phyloP scores from a whole-genome alignment of 495 filamentous ascomycete species.

The Staphylotrichum longicolle region DNA sequence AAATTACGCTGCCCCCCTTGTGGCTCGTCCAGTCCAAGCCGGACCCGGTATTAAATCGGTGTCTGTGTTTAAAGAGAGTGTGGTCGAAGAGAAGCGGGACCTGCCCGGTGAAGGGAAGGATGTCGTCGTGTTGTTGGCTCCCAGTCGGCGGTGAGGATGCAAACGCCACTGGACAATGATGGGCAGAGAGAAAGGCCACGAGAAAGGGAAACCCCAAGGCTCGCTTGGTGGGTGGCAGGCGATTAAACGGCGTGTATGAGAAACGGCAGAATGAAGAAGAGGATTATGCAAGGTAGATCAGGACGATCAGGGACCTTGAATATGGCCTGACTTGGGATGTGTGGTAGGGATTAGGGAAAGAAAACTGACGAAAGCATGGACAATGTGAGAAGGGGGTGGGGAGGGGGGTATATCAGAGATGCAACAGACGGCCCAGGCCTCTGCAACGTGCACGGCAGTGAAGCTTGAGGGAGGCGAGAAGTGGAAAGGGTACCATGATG shows the following conservation, averaged over 20 bases:
- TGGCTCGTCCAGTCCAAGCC: constrained; percentile 23
- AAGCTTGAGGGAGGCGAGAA: not conserved
- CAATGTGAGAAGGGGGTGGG: not conserved
- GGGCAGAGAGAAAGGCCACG: constrained; percentile 23
- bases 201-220: constrained; percentile 16
- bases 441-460: not conserved
- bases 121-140: constrained; percentile 19
- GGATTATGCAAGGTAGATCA: constrained; percentile 32
- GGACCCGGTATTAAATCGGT: constrained; percentile 10
- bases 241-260: constrained; percentile 23
- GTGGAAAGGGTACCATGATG: not conserved
- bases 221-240: constrained; percentile 20
- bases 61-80: constrained; percentile 17
- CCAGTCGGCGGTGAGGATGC: constrained; percentile 1
- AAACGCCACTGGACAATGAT: constrained; percentile 3
- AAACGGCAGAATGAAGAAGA: constrained; percentile 14
- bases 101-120: constrained; percentile 33
- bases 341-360: constrained; percentile 9
- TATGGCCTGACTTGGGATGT: constrained; percentile 25
- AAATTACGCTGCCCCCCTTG: constrained; percentile 20
- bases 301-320: constrained; percentile 25
- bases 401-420: constrained; percentile 1
- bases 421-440: not conserved
- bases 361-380: constrained; percentile 6
- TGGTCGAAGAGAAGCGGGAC: constrained; percentile 31